Conservation (phyloP, 225 moss, liverwort and hornwort species). For the Lunularia cruciata region DNA sequence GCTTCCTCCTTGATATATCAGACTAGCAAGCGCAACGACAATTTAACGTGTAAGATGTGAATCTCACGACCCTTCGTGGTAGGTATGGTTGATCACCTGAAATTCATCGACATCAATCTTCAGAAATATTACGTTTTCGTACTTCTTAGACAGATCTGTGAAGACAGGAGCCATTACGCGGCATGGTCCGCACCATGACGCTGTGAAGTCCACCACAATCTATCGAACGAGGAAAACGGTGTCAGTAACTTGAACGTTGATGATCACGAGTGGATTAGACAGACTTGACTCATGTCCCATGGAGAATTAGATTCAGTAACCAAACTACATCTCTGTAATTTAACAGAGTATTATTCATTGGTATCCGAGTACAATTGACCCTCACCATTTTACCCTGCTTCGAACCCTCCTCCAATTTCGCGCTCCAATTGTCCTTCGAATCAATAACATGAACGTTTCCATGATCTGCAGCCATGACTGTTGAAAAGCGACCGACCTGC, state of each 20-base stretch:
- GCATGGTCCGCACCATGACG: constrained; percentile 79
- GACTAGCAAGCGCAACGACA: too few species aligned
- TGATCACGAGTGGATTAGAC: too few species aligned
- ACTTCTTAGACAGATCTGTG: constrained; percentile 54
- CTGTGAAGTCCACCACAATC: constrained; percentile 78
- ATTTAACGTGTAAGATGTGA: neutral
- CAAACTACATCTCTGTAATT: too few species aligned
- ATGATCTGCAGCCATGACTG: constrained; percentile 43
- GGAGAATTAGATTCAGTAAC: too few species aligned
- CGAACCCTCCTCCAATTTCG: constrained; percentile 53
- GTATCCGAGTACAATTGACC: too few species aligned
- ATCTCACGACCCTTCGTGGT: neutral
- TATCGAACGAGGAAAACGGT: too few species aligned
- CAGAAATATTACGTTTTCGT: constrained; percentile 51
- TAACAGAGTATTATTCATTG: too few species aligned
- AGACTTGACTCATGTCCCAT: too few species aligned
- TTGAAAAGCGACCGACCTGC: constrained; percentile 1
- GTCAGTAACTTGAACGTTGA: too few species aligned
- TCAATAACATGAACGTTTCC: constrained; percentile 47
- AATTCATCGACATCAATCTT: constrained; percentile 69
- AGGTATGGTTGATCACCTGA: constrained; percentile 29
- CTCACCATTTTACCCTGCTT: constrained; percentile 43
- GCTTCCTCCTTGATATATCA: too few species aligned
- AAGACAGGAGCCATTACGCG: constrained; percentile 57
- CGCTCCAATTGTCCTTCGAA: constrained; percentile 42